These are phyloP conservation scores for Lophium mytilinum DNA, from an alignment of 495 filamentous ascomycete genomes.

Conservation along the genomic window DNA sequence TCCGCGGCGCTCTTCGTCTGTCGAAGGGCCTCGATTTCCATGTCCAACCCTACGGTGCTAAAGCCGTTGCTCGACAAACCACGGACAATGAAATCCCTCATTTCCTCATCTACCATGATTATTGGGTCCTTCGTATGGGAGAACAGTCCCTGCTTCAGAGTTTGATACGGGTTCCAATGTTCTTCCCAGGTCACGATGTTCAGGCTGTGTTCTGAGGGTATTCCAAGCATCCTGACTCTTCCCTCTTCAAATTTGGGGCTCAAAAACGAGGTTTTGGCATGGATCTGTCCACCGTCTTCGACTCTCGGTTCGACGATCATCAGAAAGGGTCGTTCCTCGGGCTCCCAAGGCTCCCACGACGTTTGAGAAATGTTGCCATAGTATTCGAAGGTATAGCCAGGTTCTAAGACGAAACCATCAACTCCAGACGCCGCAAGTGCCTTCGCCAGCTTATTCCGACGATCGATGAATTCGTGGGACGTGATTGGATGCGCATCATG, in stretches of 20 bases:
- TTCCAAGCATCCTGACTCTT: constrained; percentile 43
- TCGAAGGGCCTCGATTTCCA: constrained; percentile 42
- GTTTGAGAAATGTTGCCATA: constrained; percentile 47
- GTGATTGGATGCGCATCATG: constrained; percentile 36
- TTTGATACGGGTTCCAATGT: constrained; percentile 49
- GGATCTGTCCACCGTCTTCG: constrained; percentile 31
- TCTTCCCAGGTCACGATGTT: constrained; percentile 48
- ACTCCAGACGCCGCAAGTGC: constrained; percentile 38
- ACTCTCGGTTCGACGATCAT: constrained; percentile 43
- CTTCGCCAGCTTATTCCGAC: constrained; percentile 40
- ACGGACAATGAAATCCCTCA: constrained; percentile 48
- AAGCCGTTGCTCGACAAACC: constrained; percentile 43
- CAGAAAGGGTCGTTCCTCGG: constrained; percentile 49
- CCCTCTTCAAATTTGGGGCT: constrained; percentile 48
- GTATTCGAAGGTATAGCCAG: constrained; percentile 51
- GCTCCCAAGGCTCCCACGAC: constrained; percentile 54
- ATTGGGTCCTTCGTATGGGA: constrained; percentile 24
- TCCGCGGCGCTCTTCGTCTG: constrained; percentile 45
- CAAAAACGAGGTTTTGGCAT: constrained; percentile 43
- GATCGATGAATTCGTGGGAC: constrained; percentile 37
- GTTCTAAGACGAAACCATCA: constrained; percentile 48
- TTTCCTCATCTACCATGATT: constrained; percentile 51
- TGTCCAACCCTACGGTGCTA: constrained; percentile 39
- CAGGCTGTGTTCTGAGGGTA: constrained; percentile 40
- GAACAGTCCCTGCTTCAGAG: constrained; percentile 29